Evolutionary conservation across 257 asterid species (phyloP).

Genomic region (Avicennia marina): DNA sequence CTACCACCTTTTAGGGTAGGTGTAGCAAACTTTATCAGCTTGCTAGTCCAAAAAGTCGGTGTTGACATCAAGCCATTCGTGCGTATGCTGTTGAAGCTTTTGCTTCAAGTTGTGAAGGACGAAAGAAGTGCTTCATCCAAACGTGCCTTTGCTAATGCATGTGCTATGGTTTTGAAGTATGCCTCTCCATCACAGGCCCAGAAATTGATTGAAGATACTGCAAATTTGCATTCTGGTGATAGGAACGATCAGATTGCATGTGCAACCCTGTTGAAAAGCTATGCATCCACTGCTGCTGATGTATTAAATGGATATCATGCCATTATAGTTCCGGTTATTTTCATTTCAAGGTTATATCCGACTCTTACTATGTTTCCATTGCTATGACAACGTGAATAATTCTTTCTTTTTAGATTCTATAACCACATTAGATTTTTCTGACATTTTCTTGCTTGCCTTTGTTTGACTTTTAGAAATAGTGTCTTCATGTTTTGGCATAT

Average conservation of each 20-base stretch:
- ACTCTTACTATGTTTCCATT: conserved; percentile 9
- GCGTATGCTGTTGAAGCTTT: conserved; percentile 68
- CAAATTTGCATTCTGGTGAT: conserved; percentile 76
- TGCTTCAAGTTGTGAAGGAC: conserved; percentile 83
- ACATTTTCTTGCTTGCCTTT: too few relatives aligned
- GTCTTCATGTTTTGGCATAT: too few relatives aligned
- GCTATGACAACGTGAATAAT: conserved; percentile 1
- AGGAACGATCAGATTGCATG: conserved; percentile 85
- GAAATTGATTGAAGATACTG: conserved; percentile 84
- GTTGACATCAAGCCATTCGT: conserved; percentile 74
- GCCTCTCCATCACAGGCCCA: conserved; percentile 83
- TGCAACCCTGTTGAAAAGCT: conserved; percentile 81
- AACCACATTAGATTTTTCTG: too few relatives aligned
- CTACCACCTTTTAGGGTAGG: conserved; percentile 63
- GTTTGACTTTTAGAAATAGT: too few relatives aligned
- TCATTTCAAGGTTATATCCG: conserved; percentile 72
- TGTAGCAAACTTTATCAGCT: conserved; percentile 72
- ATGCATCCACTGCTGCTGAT: conserved; percentile 86
- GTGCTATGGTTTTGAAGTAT: conserved; percentile 77
- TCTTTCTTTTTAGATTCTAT: too few relatives aligned
- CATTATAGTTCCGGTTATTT: conserved; percentile 76
- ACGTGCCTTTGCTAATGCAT: conserved; percentile 95
- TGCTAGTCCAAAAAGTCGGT: conserved; percentile 87
- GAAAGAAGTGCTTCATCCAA: conserved; percentile 80
- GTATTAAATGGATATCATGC: conserved; percentile 70